Percentiles rank a stretch among this genome's conserved stretches.
Conservation (phyloP, 108 stramenopile genomes). For the Aurantiochytrium sp. region DNA sequence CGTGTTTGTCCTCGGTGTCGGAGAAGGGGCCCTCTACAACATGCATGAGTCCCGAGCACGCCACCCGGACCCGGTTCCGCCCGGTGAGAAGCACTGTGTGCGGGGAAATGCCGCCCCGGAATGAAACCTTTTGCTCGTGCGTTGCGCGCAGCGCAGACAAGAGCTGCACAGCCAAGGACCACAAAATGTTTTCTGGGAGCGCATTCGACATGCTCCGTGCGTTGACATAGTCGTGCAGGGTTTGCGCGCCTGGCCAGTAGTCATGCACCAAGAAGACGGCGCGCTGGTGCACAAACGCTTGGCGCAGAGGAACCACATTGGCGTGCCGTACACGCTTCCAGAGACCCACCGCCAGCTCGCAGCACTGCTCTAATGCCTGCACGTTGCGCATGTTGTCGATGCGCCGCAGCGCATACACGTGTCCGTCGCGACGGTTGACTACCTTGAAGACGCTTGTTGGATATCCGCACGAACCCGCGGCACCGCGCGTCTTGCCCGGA, state of each 20-base stretch:
- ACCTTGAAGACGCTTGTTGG: conserved; percentile 19
- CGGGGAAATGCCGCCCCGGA: conserved; percentile 17
- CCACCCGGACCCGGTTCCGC: conserved; percentile 34
- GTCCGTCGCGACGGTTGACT: not conserved
- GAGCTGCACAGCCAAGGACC: conserved; percentile 36
- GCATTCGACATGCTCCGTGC: not conserved
- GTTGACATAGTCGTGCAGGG: not conserved
- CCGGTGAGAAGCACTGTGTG: conserved; percentile 30
- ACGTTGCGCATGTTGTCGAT: not conserved
- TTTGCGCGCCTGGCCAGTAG: conserved; percentile 4
- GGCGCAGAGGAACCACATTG: conserved; percentile 4
- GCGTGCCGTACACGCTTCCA: conserved; percentile 19
- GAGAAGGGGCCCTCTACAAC: conserved; percentile 41
- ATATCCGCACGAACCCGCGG: conserved; percentile 13
- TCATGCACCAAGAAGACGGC: conserved; percentile 24
- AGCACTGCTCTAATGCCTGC: not conserved
- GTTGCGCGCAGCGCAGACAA: conserved; percentile 34
- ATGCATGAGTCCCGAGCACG: conserved; percentile 39
- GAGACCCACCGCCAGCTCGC: not conserved
- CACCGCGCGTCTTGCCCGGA: not conserved
- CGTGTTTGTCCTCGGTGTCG: conserved; percentile 33
- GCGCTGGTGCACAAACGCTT: not conserved
- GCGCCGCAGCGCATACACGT: not conserved
- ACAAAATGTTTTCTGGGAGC: conserved; percentile 28
- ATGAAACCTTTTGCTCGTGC: conserved; percentile 34